Conservation (phyloP, 2,329 filamentous ascomycete genomes). For the Pyrenochaeta sp. region DNA sequence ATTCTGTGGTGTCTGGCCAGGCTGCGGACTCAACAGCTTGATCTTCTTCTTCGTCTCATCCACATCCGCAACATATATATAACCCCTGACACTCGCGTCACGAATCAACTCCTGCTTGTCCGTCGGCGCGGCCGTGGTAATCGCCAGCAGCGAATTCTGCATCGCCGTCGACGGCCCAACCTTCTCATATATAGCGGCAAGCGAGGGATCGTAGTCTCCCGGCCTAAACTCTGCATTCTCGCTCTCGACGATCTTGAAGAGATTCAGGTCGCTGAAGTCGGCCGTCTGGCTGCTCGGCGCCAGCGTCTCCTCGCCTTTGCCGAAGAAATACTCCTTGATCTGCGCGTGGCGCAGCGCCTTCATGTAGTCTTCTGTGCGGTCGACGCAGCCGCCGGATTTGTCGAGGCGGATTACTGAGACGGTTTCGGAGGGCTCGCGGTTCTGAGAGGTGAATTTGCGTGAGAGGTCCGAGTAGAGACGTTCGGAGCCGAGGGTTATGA, state of each 20-base stretch:
- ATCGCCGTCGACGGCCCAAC: constrained; percentile 72
- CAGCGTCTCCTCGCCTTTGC: constrained; percentile 71
- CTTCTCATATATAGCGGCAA: constrained; percentile 63
- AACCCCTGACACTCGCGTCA: constrained; percentile 86
- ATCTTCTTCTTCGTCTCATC: constrained; percentile 84
- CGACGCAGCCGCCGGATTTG: constrained; percentile 84
- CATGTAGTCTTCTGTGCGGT: constrained; percentile 76
- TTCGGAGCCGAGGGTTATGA: constrained; percentile 83
- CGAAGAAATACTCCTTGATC: constrained; percentile 95
- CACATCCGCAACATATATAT: constrained; percentile 90
- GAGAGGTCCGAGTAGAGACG: constrained; percentile 77
- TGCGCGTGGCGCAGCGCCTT: constrained; percentile 75
- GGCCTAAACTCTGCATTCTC: constrained; percentile 39
- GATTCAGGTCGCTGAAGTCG: constrained; percentile 74
- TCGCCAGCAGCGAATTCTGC: constrained; percentile 82
- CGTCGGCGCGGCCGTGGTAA: constrained; percentile 77
- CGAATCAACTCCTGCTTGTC: constrained; percentile 77
- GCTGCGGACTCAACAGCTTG: constrained; percentile 82
- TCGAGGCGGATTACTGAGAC: constrained; percentile 80
- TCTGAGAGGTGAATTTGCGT: constrained; percentile 66
- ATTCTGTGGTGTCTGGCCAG: constrained; percentile 77
- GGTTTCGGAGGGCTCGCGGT: constrained; percentile 65
- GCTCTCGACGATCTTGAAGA: constrained; percentile 66
- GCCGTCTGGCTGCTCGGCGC: constrained; percentile 88
- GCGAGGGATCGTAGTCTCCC: constrained; percentile 55